Evolutionary conservation across 1,284 basidiomycete species (phyloP), one percentile per base, ranked within the genome.

Genomic region (Cryptococcus sp.): DNA sequence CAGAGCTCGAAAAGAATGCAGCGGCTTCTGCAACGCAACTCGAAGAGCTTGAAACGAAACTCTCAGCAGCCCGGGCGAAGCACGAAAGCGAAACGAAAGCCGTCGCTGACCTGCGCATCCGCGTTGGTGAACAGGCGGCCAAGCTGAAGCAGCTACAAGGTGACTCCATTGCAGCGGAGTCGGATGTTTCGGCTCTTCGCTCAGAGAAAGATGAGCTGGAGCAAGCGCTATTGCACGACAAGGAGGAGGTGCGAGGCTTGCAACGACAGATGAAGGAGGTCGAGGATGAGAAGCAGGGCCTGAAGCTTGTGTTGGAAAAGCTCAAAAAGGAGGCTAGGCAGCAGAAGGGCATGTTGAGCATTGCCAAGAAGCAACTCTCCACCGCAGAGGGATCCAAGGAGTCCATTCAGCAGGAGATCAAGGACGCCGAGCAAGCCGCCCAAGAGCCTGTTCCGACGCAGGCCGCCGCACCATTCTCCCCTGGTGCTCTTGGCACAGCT

Each of bases 201-300:
- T 86, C 93, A 20, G 94, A 98, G 79, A 96, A 95, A 81, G 83
- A 88, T 25, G 95, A 99, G 78, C 82, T 97, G 13, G 94, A 97
- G 75, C 91, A 93, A 35, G 80, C 85, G 0, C 83, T 96, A 55
- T 77, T 99, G 65, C 84, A 89, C 38, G 96, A 98, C 77, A 97
- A 96, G 79, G 96, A 99, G 76, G 94, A 98, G 61, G 86, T 91
- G 1, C 83, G 95, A 43, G 90, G 88, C 30, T 80, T 97, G 61
- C 89, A 97, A 72, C 86, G 86, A 66, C 86, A 85, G 71, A 92
- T 98, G 88, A 83, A 86, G 23, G 91, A 94, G 72, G 84, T 88
- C 17, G 86, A 88, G 25, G 84, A 86, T 58, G 86, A 93, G 77
- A 88, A 88, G 46, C 85, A 88, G 47, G 76, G 80, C 8, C 76